Evolutionary conservation across 2,329 filamentous ascomycete species (phyloP).

Genomic region (Monosporascus sp.): DNA sequence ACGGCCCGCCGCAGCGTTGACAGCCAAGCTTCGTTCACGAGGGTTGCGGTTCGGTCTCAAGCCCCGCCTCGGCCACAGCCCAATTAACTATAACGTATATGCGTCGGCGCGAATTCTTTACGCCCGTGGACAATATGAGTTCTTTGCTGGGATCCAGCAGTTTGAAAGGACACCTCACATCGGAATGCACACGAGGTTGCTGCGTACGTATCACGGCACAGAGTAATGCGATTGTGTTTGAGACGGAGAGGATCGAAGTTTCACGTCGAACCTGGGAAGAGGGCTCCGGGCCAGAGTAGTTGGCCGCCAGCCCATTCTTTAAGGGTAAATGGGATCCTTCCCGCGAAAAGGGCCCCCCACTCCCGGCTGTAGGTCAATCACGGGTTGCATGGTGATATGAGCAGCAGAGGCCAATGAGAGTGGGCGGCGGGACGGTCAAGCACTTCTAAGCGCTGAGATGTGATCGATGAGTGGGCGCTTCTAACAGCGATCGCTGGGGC

Average conservation of each 20-base stretch:
- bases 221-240: constrained; percentile 6
- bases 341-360: constrained; percentile 10
- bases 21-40: background rate
- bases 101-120: constrained; percentile 3
- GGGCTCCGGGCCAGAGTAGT: constrained; percentile 10
- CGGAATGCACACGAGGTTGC: constrained; percentile 8
- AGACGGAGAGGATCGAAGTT: constrained; percentile 8
- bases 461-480: constrained; percentile 21
- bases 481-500: constrained; percentile 12
- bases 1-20: constrained; percentile 5
- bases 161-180: constrained; percentile 17
- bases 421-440: constrained; percentile 11
- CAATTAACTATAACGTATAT: too few species aligned
- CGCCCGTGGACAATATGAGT: background rate
- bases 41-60: background rate
- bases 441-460: constrained; percentile 23
- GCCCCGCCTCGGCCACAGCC: background rate
- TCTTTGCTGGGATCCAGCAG: constrained; percentile 14
- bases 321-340: constrained; percentile 8
- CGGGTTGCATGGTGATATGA: constrained; percentile 24
- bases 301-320: constrained; percentile 15
- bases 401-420: constrained; percentile 22
- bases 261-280: constrained; percentile 17
- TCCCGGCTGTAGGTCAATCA: constrained; percentile 25
- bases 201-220: constrained; percentile 6